A percentile compares a stretch with the other conserved stretches of the same genome.
These are phyloP conservation scores for Trichoderma sp. DNA, from an alignment of 2,329 filamentous ascomycete species.

Conservation along the genomic window DNA sequence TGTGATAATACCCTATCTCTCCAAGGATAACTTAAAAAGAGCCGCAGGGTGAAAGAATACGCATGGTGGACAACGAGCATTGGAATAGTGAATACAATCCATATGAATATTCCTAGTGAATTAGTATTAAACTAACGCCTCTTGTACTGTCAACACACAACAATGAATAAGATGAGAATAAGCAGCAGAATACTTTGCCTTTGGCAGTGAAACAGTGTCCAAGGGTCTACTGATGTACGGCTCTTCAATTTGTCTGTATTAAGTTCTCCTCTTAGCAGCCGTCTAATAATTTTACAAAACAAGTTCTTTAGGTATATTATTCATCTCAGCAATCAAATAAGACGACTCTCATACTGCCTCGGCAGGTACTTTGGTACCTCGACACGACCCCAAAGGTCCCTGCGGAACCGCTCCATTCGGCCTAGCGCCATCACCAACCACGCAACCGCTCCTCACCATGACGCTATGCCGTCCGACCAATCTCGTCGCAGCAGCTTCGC, in stretches of 20 bases:
- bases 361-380: neutral
- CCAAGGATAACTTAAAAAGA: too few species aligned
- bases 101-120: too few species aligned
- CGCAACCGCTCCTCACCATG: conserved; percentile 21
- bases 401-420: neutral
- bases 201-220: neutral
- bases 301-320: neutral
- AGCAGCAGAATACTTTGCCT: neutral
- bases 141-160: too few species aligned
- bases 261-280: neutral
- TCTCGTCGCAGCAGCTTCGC: conserved; percentile 4
- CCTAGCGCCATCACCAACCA: conserved; percentile 10
- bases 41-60: too few species aligned
- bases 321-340: neutral
- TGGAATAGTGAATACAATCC: neutral
- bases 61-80: too few species aligned
- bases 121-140: too few species aligned
- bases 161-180: too few species aligned
- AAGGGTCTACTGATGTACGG: neutral
- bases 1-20: too few species aligned
- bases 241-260: neutral
- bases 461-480: conserved; percentile 12
- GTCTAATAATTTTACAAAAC: neutral
- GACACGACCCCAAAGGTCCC: neutral
- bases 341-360: neutral